Evolutionary conservation across 352 stramenopile genomes (phyloP).

Genomic region (Pythium aristosporum): DNA sequence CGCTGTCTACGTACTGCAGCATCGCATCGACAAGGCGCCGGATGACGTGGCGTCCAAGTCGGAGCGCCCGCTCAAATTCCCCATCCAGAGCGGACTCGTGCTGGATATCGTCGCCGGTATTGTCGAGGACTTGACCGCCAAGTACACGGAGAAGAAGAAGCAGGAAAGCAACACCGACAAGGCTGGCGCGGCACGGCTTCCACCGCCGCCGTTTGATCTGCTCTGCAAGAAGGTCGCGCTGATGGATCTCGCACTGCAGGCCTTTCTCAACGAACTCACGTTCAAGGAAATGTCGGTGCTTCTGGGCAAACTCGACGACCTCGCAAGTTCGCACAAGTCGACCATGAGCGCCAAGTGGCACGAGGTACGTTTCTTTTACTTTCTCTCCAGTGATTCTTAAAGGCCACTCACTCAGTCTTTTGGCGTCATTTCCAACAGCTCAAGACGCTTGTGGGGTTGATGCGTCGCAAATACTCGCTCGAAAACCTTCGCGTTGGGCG

Average conservation of each 20-base stretch:
- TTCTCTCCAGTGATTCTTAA: too few relatives aligned
- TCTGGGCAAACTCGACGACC: conserved; percentile 65
- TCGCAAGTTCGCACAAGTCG: conserved; percentile 72
- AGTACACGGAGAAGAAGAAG: conserved; percentile 66
- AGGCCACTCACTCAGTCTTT: too few relatives aligned
- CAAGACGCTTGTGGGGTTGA: conserved; percentile 82
- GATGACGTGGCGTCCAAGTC: conserved; percentile 38
- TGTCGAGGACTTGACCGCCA: conserved; percentile 72
- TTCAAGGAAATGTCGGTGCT: conserved; percentile 68
- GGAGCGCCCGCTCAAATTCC: conserved; percentile 77
- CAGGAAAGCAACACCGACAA: conserved; percentile 31
- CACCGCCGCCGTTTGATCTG: conserved; percentile 56
- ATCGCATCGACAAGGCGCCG: conserved; percentile 64
- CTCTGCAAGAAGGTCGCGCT: conserved; percentile 82
- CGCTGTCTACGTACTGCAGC: conserved; percentile 78
- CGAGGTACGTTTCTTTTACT: conserved; percentile 34
- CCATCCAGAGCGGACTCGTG: conserved; percentile 71
- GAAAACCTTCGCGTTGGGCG: conserved; percentile 72
- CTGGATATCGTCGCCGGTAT: conserved; percentile 80
- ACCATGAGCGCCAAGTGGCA: conserved; percentile 85
- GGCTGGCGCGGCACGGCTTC: conserved; percentile 3
- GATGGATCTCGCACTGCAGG: conserved; percentile 80
- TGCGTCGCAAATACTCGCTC: conserved; percentile 83
- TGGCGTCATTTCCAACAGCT: conserved; percentile 28
- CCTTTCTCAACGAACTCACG: conserved; percentile 74